Percentiles rank a stretch among this genome's conserved stretches.
phyloP scores from a whole-genome alignment of 768 basidiomycete species.

The Suillus paluster region DNA sequence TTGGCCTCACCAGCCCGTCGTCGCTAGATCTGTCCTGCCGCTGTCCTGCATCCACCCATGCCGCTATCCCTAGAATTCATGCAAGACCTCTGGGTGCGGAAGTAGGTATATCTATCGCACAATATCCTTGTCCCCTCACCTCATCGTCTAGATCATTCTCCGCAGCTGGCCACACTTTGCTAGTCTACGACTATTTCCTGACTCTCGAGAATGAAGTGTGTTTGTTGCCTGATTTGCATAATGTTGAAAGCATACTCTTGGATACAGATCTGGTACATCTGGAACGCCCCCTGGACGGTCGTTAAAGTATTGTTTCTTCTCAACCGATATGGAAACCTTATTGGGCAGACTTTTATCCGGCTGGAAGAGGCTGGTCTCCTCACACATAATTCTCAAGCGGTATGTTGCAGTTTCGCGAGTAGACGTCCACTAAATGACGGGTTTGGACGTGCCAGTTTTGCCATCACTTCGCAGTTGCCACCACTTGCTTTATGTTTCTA shows the following conservation, averaged over 20 bases:
- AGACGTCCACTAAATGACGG: neutral
- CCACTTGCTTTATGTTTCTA: conserved; percentile 1
- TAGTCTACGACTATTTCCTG: conserved; percentile 21
- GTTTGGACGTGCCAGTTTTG: conserved; percentile 5
- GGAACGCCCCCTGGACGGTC: conserved; percentile 18
- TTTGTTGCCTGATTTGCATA: neutral
- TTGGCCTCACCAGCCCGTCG: neutral
- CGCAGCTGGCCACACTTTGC: conserved; percentile 13
- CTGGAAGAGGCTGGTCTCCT: conserved; percentile 13
- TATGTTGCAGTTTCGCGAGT: neutral
- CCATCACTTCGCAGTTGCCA: neutral
- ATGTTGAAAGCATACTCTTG: neutral
- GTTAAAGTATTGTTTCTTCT: conserved; percentile 17
- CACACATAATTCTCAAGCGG: neutral
- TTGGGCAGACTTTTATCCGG: conserved; percentile 14
- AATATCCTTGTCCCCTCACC: neutral
- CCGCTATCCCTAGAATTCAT: conserved; percentile 1
- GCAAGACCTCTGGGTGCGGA: conserved; percentile 11
- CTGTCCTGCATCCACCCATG: conserved; percentile 1
- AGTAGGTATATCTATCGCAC: neutral
- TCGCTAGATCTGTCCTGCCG: neutral
- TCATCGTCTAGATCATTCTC: conserved; percentile 12
- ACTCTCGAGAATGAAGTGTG: conserved; percentile 21
- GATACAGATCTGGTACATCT: conserved; percentile 21
- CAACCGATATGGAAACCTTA: conserved; percentile 22